Evolutionary conservation across 805 yeast species (phyloP).

Genomic region (Ogataea corticis): DNA sequence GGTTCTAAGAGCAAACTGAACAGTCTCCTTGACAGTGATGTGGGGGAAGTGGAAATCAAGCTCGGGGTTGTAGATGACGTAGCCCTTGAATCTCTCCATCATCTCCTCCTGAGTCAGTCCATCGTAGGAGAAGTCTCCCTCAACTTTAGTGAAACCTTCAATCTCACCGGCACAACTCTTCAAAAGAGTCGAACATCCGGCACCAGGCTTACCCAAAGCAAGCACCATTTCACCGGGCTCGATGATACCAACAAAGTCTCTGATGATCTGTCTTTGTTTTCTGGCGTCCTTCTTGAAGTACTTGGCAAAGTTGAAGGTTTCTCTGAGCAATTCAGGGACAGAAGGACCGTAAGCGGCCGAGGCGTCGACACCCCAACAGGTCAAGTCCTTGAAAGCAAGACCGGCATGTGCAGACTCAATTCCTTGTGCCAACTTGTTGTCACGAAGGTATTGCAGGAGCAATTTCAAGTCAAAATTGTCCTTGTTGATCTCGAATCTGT

Average conservation of each 20-base stretch:
- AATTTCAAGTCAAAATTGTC: slow-evolving; percentile 48
- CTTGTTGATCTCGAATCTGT: slow-evolving; percentile 43
- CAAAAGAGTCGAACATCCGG: slow-evolving; percentile 74
- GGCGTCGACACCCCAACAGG: slow-evolving; percentile 51
- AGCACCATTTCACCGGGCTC: slow-evolving; percentile 67
- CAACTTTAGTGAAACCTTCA: slow-evolving; percentile 43
- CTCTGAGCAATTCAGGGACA: slow-evolving; percentile 43
- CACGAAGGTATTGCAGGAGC: slow-evolving; percentile 40
- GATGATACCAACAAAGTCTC: slow-evolving; percentile 42
- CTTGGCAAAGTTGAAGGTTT: slow-evolving; percentile 30
- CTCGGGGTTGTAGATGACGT: slow-evolving; percentile 58
- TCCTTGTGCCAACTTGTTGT: slow-evolving; percentile 43
- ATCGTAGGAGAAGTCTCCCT: slow-evolving; percentile 61
- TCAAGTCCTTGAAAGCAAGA: slow-evolving; percentile 44
- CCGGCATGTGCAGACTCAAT: slow-evolving; percentile 53
- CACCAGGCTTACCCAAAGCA: slow-evolving; percentile 75
- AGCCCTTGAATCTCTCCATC: slow-evolving; percentile 55
- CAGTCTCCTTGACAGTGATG: slow-evolving; percentile 71
- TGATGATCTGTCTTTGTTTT: slow-evolving; percentile 39
- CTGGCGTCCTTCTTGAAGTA: slow-evolving; percentile 34
- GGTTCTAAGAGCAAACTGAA: slow-evolving; percentile 67
- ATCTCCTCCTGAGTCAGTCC: slow-evolving; percentile 61
- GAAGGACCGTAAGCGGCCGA: slow-evolving; percentile 54
- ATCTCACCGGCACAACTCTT: slow-evolving; percentile 60
- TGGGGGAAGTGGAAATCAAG: slow-evolving; percentile 77